phyloP scores from a whole-genome alignment of 176 grass and related monocot genomes.

The Areca catechu region DNA sequence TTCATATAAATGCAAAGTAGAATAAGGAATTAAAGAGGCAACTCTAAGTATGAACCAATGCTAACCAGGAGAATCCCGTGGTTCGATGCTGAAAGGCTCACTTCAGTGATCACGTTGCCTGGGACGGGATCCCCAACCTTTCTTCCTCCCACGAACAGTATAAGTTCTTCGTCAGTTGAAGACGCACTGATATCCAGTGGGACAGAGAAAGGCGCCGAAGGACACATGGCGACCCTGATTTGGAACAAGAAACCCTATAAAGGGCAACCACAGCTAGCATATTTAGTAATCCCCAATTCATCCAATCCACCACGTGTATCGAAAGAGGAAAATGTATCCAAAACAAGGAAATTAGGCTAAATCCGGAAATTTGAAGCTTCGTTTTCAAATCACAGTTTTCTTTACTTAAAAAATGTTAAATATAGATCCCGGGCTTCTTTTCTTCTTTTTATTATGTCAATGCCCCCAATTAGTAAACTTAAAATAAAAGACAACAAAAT shows the following conservation, averaged over 20 bases:
- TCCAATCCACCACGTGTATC: too few relatives aligned
- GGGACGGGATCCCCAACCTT: constrained; percentile 25
- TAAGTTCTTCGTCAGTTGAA: constrained; percentile 35
- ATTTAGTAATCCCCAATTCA: too few relatives aligned
- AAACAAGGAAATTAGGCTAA: too few relatives aligned
- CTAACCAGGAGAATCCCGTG: constrained; percentile 29
- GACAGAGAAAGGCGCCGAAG: constrained; percentile 9
- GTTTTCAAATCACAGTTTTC: too few relatives aligned
- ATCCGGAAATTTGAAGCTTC: too few relatives aligned
- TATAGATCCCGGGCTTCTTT: too few relatives aligned
- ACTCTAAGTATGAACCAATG: constrained; percentile 4
- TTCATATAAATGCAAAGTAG: constrained; percentile 7
- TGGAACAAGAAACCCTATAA: neutral
- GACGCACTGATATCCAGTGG: constrained; percentile 10
- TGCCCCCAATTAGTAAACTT: too few relatives aligned
- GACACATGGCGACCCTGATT: constrained; percentile 26
- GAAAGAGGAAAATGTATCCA: too few relatives aligned
- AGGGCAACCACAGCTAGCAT: neutral
- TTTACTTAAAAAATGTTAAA: too few relatives aligned
- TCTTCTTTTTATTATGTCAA: too few relatives aligned
- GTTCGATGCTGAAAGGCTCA: constrained; percentile 20
- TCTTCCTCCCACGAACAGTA: constrained; percentile 34
- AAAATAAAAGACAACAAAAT: too few relatives aligned
- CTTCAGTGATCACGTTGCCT: constrained; percentile 18
- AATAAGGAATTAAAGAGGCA: constrained; percentile 12